phyloP scores from a whole-genome alignment of 2,329 filamentous ascomycete species.

The Colletotrichum liaoningense region DNA sequence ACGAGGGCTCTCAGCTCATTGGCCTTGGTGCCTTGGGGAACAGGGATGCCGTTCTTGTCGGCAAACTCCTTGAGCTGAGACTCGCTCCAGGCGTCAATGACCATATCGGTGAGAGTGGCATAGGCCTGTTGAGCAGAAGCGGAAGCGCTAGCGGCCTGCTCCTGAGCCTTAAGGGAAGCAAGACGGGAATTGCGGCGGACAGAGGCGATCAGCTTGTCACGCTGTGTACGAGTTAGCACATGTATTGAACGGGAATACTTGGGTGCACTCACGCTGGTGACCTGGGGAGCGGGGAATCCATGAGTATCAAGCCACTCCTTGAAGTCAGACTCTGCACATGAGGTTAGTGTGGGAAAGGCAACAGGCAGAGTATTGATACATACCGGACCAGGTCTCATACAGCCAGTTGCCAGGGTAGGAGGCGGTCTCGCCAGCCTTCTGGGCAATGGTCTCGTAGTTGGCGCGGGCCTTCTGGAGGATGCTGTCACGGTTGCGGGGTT shows the following conservation, averaged over 20 bases:
- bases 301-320: conserved; percentile 94
- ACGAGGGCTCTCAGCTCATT: conserved; percentile 92
- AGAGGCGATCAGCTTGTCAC: conserved; percentile 88
- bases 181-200: conserved; percentile 92
- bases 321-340: conserved; percentile 78
- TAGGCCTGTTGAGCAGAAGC: conserved; percentile 77
- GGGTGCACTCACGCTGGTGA: conserved; percentile 62
- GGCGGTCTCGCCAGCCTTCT: conserved; percentile 78
- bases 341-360: background rate
- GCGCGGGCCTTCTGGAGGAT: conserved; percentile 82
- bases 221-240: conserved; percentile 50
- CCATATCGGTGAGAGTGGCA: conserved; percentile 80
- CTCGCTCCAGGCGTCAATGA: conserved; percentile 93
- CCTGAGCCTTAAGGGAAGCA: conserved; percentile 76
- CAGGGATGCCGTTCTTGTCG: conserved; percentile 86
- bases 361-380: background rate
- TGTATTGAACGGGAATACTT: background rate
- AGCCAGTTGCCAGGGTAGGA: conserved; percentile 97
- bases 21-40: conserved; percentile 90
- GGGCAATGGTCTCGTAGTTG: conserved; percentile 83
- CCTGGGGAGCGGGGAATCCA: conserved; percentile 88
- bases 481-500: conserved; percentile 86
- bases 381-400: conserved; percentile 83
- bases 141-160: conserved; percentile 69
- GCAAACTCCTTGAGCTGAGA: conserved; percentile 90